Evolutionary conservation across 495 filamentous ascomycete genomes (phyloP).

Genomic region (Penicillium pulvis): DNA sequence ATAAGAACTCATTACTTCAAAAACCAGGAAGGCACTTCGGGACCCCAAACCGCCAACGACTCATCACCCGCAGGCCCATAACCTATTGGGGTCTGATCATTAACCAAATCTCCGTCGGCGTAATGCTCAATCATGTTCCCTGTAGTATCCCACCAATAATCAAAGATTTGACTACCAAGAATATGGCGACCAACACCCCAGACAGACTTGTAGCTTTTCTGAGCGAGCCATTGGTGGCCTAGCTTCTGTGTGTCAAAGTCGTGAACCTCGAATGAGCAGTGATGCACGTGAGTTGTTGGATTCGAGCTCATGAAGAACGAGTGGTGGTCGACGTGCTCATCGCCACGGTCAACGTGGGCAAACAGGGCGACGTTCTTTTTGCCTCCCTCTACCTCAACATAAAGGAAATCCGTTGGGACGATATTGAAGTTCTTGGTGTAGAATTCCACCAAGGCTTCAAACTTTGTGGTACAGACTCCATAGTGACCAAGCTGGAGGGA

Average conservation of each 20-base stretch:
- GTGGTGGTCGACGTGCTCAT: conserved; percentile 68
- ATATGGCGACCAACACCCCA: conserved; percentile 80
- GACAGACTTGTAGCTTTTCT: conserved; percentile 64
- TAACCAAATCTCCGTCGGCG: conserved; percentile 67
- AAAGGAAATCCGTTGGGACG: conserved; percentile 46
- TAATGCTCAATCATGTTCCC: conserved; percentile 70
- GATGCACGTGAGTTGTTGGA: conserved; percentile 63
- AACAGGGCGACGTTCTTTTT: conserved; percentile 59
- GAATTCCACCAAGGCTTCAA: conserved; percentile 58
- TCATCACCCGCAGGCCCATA: conserved; percentile 30
- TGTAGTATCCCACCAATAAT: conserved; percentile 71
- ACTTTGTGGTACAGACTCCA: conserved; percentile 64
- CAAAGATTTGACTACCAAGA: conserved; percentile 74
- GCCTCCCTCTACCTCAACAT: conserved; percentile 22
- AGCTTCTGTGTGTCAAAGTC: conserved; percentile 76
- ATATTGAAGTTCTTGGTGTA: conserved; percentile 72
- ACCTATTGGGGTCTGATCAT: conserved; percentile 55
- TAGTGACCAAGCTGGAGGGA: conserved; percentile 71
- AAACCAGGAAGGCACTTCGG: conserved; percentile 25
- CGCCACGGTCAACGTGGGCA: conserved; percentile 64
- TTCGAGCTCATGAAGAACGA: conserved; percentile 66
- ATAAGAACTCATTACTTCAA: neutral
- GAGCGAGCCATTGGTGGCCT: conserved; percentile 69
- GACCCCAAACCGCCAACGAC: conserved; percentile 35
- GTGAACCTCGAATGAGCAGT: conserved; percentile 72